Percentiles rank a stretch among this genome's conserved stretches.
Evolutionary conservation across 1,139 yeast species (phyloP).

Genomic region (Lodderomyces metapsilosis): DNA sequence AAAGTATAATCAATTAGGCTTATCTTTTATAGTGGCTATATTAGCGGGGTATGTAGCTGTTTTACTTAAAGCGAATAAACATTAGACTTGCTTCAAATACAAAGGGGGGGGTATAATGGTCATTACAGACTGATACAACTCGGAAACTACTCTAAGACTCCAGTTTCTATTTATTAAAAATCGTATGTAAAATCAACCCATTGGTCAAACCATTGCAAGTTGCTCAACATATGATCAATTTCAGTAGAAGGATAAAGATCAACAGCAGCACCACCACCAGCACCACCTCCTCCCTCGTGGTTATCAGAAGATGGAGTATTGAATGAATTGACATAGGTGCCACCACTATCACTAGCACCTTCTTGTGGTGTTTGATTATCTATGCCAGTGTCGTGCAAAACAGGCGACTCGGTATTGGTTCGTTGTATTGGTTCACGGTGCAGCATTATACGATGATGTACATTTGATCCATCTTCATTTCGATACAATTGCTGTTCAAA

Average conservation of each 20-base stretch:
- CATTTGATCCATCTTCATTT: neutral
- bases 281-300: slow-evolving; percentile 6
- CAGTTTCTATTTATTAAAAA: slow-evolving; percentile 3
- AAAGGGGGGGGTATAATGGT: neutral
- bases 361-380: neutral
- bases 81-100: neutral
- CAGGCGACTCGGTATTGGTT: neutral
- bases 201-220: slow-evolving; percentile 58
- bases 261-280: slow-evolving; percentile 9
- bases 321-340: neutral
- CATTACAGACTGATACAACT: neutral
- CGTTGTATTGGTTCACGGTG: neutral
- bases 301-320: slow-evolving; percentile 9
- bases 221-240: slow-evolving; percentile 38
- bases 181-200: slow-evolving; percentile 38
- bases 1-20: neutral
- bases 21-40: neutral
- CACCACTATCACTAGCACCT: neutral
- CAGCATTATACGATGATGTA: neutral
- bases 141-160: neutral
- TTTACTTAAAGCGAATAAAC: neutral
- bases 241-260: slow-evolving; percentile 13
- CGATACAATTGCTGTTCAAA: slow-evolving; percentile 24
- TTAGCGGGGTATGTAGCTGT: neutral
- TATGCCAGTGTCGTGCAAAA: neutral